Conservation (phyloP, 805 yeast genomes). For the Blastobotrys muscicola region DNA sequence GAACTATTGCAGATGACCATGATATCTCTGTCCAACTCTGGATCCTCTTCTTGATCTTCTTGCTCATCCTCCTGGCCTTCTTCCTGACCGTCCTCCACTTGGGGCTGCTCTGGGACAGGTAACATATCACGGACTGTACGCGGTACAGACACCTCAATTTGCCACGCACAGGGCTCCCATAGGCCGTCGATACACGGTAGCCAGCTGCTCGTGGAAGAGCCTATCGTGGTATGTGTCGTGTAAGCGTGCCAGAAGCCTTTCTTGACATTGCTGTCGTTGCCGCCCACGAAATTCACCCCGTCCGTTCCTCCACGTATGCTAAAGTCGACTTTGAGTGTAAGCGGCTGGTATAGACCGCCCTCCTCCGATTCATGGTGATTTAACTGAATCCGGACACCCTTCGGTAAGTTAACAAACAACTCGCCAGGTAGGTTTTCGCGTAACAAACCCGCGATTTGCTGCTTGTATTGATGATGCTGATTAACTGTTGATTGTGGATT, state of each 20-base stretch:
- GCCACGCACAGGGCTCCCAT: constrained; percentile 89
- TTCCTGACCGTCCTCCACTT: constrained; percentile 6
- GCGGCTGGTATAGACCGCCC: constrained; percentile 49
- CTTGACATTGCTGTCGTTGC: constrained; percentile 36
- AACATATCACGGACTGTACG: constrained; percentile 61
- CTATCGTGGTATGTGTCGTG: constrained; percentile 69
- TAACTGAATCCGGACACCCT: constrained; percentile 48
- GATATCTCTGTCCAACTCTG: constrained; percentile 22
- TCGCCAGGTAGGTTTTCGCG: constrained; percentile 56
- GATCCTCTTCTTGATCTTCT: constrained; percentile 24
- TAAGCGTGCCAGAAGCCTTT: constrained; percentile 68
- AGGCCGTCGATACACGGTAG: constrained; percentile 89
- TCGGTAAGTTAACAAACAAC: constrained; percentile 53
- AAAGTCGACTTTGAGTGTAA: constrained; percentile 62
- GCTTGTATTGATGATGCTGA: constrained; percentile 52
- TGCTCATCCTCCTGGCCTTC: constrained; percentile 10
- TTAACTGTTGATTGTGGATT: constrained; percentile 27
- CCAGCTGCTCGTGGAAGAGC: constrained; percentile 90
- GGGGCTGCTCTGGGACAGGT: background rate
- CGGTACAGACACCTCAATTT: constrained; percentile 76
- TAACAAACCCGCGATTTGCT: constrained; percentile 43
- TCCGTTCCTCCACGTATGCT: constrained; percentile 52
- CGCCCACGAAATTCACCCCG: constrained; percentile 71
- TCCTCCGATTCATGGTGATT: constrained; percentile 27
- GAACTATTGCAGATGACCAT: constrained; percentile 36